Evolutionary conservation across 352 stramenopile species (phyloP).

Genomic region (Globisporangium irregulare): DNA sequence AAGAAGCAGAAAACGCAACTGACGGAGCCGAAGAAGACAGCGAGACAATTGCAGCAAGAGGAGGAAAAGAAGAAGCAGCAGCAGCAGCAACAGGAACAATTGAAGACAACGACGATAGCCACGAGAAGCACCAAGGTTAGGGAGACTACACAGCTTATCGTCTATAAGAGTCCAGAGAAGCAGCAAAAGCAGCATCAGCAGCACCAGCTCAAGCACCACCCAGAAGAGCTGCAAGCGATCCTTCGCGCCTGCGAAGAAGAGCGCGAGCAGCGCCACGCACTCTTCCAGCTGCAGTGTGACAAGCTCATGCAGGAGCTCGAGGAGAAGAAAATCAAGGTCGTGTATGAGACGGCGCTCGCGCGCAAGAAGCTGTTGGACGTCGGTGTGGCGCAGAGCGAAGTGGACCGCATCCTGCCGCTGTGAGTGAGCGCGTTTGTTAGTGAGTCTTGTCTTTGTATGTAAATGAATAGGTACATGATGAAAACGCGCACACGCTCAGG

Average conservation of each 20-base stretch:
- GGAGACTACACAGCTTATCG: not conserved
- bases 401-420: conserved; percentile 22
- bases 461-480: not conserved
- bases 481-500: not conserved
- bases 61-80: not conserved
- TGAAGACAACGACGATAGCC: not conserved
- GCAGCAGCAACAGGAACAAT: not conserved
- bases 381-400: conserved; percentile 15
- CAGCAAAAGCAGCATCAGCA: not conserved
- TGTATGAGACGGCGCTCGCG: conserved; percentile 26
- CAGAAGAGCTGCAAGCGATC: conserved; percentile 15
- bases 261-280: conserved; percentile 17
- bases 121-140: not conserved
- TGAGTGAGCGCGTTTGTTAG: conserved; percentile 5
- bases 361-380: conserved; percentile 46
- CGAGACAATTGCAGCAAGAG: conserved; percentile 5
- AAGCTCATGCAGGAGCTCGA: conserved; percentile 22
- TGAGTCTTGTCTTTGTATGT: not conserved
- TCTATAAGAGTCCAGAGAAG: not conserved
- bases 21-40: conserved; percentile 1
- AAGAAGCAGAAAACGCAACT: conserved; percentile 10
- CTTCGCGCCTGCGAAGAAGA: conserved; percentile 17
- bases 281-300: conserved; percentile 23
- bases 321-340: conserved; percentile 20
- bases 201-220: not conserved